Percentiles rank a stretch among this genome's conserved stretches.
Conservation (phyloP, 371 early-diverging fungal genomes). For the Capillidium rhysosporum region DNA sequence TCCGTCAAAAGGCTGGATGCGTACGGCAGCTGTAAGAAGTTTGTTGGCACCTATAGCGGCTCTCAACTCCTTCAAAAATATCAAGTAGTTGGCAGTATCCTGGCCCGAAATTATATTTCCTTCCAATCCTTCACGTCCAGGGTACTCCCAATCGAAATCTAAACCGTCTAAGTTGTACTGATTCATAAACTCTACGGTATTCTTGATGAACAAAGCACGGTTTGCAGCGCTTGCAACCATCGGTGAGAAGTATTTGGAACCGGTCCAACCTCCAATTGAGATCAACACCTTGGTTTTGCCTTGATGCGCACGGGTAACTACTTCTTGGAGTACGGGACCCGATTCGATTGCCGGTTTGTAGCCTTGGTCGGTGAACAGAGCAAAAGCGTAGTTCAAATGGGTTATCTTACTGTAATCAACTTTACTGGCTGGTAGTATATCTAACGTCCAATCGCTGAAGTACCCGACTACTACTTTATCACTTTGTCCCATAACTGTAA, state of each 20-base stretch:
- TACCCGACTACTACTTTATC: conserved; percentile 6
- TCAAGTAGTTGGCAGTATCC: conserved; percentile 31
- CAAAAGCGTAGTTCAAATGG: conserved; percentile 17
- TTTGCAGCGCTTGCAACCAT: conserved; percentile 19
- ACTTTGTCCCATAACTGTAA: too few relatives aligned
- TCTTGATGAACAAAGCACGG: conserved; percentile 28
- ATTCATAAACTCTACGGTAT: conserved; percentile 8
- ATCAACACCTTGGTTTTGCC: conserved; percentile 23
- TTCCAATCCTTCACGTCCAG: conserved; percentile 39
- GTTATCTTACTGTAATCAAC: conserved; percentile 12
- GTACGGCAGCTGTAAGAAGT: conserved; percentile 46
- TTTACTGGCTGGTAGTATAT: background rate
- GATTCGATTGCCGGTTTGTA: conserved; percentile 1
- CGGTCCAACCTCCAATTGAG: conserved; percentile 63
- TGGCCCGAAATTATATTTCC: conserved; percentile 29
- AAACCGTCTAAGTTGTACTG: conserved; percentile 24
- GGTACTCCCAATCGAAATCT: conserved; percentile 53
- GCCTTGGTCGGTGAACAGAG: conserved; percentile 10
- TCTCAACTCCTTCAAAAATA: conserved; percentile 36
- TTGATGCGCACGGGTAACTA: conserved; percentile 9
- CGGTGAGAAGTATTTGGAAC: conserved; percentile 33
- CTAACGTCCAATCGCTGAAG: conserved; percentile 6
- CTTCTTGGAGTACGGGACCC: background rate
- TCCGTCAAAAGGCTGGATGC: conserved; percentile 36
- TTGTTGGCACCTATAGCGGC: conserved; percentile 32